These are phyloP conservation scores for Endotrypanum monterogeii DNA, from an alignment of 208 protist species.

Conservation along the genomic window DNA sequence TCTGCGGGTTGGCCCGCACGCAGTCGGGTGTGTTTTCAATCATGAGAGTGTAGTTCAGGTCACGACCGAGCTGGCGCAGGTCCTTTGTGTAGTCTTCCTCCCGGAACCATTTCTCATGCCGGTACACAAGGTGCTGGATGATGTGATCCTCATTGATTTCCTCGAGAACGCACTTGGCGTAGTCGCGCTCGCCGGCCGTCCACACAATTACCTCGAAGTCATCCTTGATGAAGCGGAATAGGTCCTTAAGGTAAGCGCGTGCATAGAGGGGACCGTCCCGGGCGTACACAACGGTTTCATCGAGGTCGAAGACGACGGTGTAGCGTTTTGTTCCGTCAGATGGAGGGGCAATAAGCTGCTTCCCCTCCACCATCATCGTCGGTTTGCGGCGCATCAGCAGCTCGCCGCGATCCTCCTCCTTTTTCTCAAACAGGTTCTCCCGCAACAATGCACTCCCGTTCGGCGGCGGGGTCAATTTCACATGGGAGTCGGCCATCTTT, in stretches of 20 bases:
- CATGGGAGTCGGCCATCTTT: conserved; percentile 20
- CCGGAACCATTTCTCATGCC: conserved; percentile 77
- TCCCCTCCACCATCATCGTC: conserved; percentile 64
- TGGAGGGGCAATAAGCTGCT: conserved; percentile 62
- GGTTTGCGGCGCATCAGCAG: conserved; percentile 73
- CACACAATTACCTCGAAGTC: conserved; percentile 92
- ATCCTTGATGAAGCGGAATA: conserved; percentile 74
- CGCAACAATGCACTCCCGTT: conserved; percentile 72
- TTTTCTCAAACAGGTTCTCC: conserved; percentile 78
- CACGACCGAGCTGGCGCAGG: conserved; percentile 70
- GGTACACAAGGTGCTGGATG: conserved; percentile 83
- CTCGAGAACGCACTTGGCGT: conserved; percentile 88
- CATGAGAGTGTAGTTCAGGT: conserved; percentile 84
- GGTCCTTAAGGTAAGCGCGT: conserved; percentile 74
- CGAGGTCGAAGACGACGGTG: conserved; percentile 89
- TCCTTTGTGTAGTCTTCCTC: conserved; percentile 88
- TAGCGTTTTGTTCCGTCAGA: conserved; percentile 51
- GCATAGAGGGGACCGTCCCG: conserved; percentile 87
- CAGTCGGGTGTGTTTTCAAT: conserved; percentile 90
- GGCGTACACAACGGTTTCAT: conserved; percentile 93
- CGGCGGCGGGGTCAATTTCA: conserved; percentile 49
- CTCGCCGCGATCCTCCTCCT: conserved; percentile 47
- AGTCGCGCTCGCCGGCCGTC: conserved; percentile 89
- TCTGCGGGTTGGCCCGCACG: conserved; percentile 76
- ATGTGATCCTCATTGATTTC: conserved; percentile 87